Conservation (phyloP, 805 yeast species). For the Metschnikowia borealis region DNA sequence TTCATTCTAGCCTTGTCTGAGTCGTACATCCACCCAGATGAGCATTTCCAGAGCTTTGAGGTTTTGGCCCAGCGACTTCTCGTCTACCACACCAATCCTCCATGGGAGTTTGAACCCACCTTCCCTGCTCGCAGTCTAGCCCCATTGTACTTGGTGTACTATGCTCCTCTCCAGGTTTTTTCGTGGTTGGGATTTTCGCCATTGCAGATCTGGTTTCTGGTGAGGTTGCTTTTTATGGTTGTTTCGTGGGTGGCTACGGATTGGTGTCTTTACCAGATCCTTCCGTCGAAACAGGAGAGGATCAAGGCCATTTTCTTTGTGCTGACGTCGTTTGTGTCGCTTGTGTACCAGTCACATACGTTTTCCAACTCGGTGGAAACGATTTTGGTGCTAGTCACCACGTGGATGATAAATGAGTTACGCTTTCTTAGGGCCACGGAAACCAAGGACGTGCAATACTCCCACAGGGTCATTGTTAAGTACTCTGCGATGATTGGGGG, state of each 20-base stretch:
- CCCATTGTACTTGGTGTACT: constrained; percentile 64
- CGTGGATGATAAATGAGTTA: constrained; percentile 49
- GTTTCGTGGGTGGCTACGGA: constrained; percentile 36
- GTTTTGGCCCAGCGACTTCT: constrained; percentile 51
- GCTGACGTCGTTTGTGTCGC: constrained; percentile 64
- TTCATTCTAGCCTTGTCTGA: constrained; percentile 59
- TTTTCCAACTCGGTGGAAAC: constrained; percentile 88
- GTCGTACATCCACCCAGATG: constrained; percentile 96
- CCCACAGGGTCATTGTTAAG: constrained; percentile 13
- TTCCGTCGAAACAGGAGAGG: constrained; percentile 48
- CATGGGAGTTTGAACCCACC: constrained; percentile 77
- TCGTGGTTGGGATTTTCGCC: constrained; percentile 42
- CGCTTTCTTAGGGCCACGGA: constrained; percentile 18
- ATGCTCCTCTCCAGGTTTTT: constrained; percentile 50
- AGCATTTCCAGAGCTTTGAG: constrained; percentile 90
- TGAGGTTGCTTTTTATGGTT: constrained; percentile 48
- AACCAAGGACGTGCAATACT: constrained; percentile 5
- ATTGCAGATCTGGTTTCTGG: constrained; percentile 46
- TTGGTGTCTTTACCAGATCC: constrained; percentile 43
- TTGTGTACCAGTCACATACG: constrained; percentile 79
- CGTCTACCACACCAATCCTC: constrained; percentile 43
- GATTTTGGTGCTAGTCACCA: constrained; percentile 43
- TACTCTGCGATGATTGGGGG: constrained; percentile 36
- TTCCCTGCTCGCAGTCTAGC: constrained; percentile 68
- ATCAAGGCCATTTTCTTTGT: constrained; percentile 45